Percentiles rank a stretch among this genome's conserved stretches.
Evolutionary conservation across 2,329 filamentous ascomycete genomes (phyloP).

Genomic region (Boeremia exigua): DNA sequence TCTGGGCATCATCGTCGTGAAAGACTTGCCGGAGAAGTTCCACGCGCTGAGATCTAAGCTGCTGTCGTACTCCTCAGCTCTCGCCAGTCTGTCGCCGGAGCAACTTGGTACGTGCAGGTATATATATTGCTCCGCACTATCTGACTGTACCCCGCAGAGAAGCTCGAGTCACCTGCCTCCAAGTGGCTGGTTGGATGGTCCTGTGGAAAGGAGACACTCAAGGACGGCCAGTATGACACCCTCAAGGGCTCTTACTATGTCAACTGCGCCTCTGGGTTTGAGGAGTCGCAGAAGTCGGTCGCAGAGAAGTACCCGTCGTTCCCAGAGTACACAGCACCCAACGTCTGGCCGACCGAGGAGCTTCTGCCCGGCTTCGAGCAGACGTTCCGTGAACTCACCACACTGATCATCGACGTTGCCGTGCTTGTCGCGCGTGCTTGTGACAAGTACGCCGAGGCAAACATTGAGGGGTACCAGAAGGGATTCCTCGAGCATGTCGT

Average conservation of each 20-base stretch:
- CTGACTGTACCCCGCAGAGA: conserved; percentile 38
- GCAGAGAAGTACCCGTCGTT: conserved; percentile 67
- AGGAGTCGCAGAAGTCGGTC: conserved; percentile 60
- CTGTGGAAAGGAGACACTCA: conserved; percentile 79
- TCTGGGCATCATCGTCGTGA: conserved; percentile 91
- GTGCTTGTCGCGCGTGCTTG: conserved; percentile 89
- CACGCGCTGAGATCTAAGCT: conserved; percentile 72
- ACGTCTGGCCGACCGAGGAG: conserved; percentile 79
- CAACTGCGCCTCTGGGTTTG: conserved; percentile 73
- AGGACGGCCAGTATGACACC: conserved; percentile 77
- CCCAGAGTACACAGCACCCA: conserved; percentile 86
- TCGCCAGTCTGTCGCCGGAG: conserved; percentile 76
- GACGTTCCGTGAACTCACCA: conserved; percentile 77
- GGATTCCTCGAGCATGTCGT: conserved; percentile 90
- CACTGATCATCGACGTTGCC: conserved; percentile 86
- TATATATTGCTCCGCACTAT: not conserved
- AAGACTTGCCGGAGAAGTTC: conserved; percentile 78
- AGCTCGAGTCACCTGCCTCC: conserved; percentile 57
- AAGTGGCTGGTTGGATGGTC: conserved; percentile 77
- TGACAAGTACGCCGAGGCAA: conserved; percentile 80
- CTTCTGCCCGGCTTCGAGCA: conserved; percentile 76
- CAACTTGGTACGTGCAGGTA: conserved; percentile 67
- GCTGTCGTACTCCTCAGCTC: conserved; percentile 85
- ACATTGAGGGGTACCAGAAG: conserved; percentile 75
- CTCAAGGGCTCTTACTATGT: conserved; percentile 85